Evolutionary conservation across 805 yeast genomes (phyloP), one percentile per base, ranked within the genome.

Genomic region (Candida bentonensis): DNA sequence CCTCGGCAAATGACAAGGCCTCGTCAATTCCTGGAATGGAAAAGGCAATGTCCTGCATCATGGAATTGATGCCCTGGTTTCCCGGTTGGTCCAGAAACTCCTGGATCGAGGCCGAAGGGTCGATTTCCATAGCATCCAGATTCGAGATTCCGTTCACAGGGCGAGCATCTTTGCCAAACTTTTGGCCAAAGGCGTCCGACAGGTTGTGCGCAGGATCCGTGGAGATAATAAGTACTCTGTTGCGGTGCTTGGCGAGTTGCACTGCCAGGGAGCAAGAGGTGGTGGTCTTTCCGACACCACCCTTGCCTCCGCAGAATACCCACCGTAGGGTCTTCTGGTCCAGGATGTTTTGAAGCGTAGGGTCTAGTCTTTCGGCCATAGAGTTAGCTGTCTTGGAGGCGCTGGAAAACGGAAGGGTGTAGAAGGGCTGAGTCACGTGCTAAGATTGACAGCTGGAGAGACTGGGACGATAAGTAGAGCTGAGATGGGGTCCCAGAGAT

Each of bases 271-370:
- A 87, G 41, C 95, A 88, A 1, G 97, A 89, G 2, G 96, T 84
- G 22, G 98, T 92, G 50, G 99, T 92, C 63, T 92, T 92, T 57
- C 99, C 99, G 23, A 92, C 99, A 65, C 99, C 99, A 63, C 99
- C 99, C 69, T 92, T 92, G 54, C 99, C 99, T 52, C 99, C 99
- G 39, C 89, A 97, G 58, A 92, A 92, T 50, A 92, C 81, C 99
- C 99, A 92, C 59, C 83, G 84, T 58, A 92, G 74, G 11, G 82
- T 48, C 43, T 55, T 59, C 47, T 65, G 70, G 47, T 68, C 68
- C 5, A 67, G 51, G 33, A 67, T 54, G 42, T 64, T 61, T 43
- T 66, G 58, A 23, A 67, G 52, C n/a, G 68, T 65, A 22, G 70
- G 68, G 21, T 63, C 68, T 47, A 64, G 52, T 11, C 17, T 11